Evolutionary conservation across 768 basidiomycete species (phyloP).

Genomic region (Lyophyllum decastes): DNA sequence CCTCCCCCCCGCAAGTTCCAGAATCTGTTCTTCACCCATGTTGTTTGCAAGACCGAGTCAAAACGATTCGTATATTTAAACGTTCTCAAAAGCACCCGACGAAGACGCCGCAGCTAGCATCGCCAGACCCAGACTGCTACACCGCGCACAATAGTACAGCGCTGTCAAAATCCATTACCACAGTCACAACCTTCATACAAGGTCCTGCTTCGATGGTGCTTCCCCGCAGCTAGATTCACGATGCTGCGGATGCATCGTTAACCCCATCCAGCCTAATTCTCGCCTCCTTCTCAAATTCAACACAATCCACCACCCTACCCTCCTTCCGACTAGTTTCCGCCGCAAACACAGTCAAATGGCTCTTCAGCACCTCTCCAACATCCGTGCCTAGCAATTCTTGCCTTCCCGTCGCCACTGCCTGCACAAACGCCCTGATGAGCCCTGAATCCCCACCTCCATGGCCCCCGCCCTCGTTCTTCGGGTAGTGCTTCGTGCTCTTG

Average conservation of each 20-base stretch:
- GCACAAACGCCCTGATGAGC: conserved; percentile 72
- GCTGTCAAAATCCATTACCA: too few relatives aligned
- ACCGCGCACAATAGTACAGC: not conserved
- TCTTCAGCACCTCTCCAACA: conserved; percentile 68
- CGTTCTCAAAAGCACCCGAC: not conserved
- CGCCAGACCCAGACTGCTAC: not conserved
- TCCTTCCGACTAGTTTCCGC: conserved; percentile 77
- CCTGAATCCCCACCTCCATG: conserved; percentile 87
- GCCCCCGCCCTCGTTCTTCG: conserved; percentile 54
- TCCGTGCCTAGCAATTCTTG: conserved; percentile 70
- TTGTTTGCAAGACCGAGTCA: not conserved
- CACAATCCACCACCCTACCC: conserved; percentile 70
- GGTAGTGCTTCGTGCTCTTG: conserved; percentile 43
- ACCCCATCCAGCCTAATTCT: conserved; percentile 28
- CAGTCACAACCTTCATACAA: not conserved
- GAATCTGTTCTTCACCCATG: conserved; percentile 1
- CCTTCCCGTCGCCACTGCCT: conserved; percentile 66
- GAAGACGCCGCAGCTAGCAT: not conserved
- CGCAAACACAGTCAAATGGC: conserved; percentile 86
- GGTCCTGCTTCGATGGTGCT: not conserved
- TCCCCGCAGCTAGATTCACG: not conserved
- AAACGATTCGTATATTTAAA: not conserved
- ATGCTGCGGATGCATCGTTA: not conserved
- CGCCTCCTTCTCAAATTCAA: conserved; percentile 59
- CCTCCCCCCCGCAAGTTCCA: conserved; percentile 18